A percentile compares a stretch with the other conserved stretches of the same genome.
Evolutionary conservation across 768 basidiomycete genomes (phyloP).

Genomic region (Royoungia palumana): DNA sequence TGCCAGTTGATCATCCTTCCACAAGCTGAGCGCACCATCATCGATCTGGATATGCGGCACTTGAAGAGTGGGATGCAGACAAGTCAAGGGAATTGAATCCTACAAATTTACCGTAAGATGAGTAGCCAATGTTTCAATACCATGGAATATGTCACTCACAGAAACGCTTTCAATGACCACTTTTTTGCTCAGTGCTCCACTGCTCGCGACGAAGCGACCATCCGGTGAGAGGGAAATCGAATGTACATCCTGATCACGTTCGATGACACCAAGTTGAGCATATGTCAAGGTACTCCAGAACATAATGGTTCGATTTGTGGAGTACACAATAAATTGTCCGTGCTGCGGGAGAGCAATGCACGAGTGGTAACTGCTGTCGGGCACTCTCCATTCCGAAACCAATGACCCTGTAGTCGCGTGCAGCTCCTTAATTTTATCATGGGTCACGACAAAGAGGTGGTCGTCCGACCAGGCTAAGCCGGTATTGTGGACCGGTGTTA

Average conservation of each 20-base stretch:
- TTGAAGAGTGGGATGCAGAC: background rate
- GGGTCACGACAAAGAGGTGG: background rate
- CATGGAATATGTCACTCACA: background rate
- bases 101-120: background rate
- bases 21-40: background rate
- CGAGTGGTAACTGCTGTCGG: rapidly evolving
- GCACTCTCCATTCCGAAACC: background rate
- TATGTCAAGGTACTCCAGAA: conserved; percentile 6
- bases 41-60: background rate
- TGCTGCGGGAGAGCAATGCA: background rate
- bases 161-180: background rate
- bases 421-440: background rate
- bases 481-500: background rate
- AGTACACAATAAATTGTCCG: background rate
- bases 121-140: background rate
- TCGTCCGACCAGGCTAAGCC: conserved; percentile 6
- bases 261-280: background rate
- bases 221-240: conserved; percentile 1
- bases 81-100: background rate
- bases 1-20: background rate
- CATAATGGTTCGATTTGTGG: background rate
- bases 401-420: background rate
- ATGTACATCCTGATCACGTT: background rate
- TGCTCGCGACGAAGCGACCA: background rate
- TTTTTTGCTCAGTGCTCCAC: background rate